Base-by-base conservation (phyloP, 2,329 filamentous ascomycete genomes). In the Fusarium sp. region DNA sequence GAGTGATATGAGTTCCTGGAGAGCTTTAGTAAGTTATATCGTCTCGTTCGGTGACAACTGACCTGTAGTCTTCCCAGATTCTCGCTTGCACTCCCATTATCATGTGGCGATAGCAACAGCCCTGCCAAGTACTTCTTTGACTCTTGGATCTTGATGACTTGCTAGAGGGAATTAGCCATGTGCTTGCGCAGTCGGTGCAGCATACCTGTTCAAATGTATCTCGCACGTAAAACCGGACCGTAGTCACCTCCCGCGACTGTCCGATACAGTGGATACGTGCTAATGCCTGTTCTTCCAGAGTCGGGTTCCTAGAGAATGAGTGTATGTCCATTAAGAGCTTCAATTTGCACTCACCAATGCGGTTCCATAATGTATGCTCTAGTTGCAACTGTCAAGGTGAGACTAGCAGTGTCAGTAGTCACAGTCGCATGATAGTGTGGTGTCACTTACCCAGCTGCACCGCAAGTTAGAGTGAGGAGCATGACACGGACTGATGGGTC, bases 281-380 rank as follows among this genome's bases (percentile, higher is more conserved):
- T 1, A 85, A 69, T 1, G 82, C 82, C 66, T 84, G 82, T 6
- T 84, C 82, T 65, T 85, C 81, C 0, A 83, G 50, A 1, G 80
- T 81, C 2, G 81, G 82, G 20, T 84, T 85, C 80, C 83, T 78
- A 1, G 1, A 0, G 8, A 8, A 0, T 54, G 24, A 60, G n/a
- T n/a, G n/a, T n/a, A n/a, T n/a, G n/a, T n/a, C n/a, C n/a, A n/a
- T n/a, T n/a, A n/a, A n/a, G n/a, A n/a, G n/a, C n/a, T n/a, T n/a
- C n/a, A n/a, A n/a, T n/a, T n/a, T n/a, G n/a, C n/a, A n/a, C n/a
- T 62, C 69, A 81, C 80, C 80, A 83, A n/a, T 86, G 84, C 0
- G 85, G 85, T 55, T 88, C 85, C 77, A 87, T 81, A 1, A 87
- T 78, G 49, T 85, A 85, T 0, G 81, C 83, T 3, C 82, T 77